Conservation (phyloP, 768 basidiomycete genomes). For the Cubamyces lactineus region DNA sequence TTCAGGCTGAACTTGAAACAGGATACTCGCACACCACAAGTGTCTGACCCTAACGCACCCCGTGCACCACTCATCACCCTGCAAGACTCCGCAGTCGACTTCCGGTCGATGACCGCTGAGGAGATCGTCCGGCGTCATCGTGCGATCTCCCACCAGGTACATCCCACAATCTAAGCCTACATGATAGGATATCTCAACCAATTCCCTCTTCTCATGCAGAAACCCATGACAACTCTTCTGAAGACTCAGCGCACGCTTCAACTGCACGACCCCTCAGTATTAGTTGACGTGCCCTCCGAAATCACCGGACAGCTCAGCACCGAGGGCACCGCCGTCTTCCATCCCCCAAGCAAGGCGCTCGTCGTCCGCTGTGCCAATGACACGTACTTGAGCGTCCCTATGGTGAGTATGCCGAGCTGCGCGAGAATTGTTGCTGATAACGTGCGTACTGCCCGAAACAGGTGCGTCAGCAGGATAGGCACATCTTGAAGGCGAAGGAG, state of each 20-base stretch:
- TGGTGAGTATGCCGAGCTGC: slow-evolving; percentile 22
- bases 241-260: slow-evolving; percentile 35
- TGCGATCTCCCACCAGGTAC: slow-evolving; percentile 73
- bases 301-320: slow-evolving; percentile 20
- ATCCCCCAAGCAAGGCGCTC: slow-evolving; percentile 43
- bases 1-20: not conserved
- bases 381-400: slow-evolving; percentile 54
- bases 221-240: slow-evolving; percentile 34
- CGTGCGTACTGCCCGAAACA: not conserved
- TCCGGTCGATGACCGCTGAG: slow-evolving; percentile 56
- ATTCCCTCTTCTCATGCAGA: slow-evolving; percentile 17
- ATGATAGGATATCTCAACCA: too few species aligned
- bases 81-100: slow-evolving; percentile 57
- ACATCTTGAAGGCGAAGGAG: slow-evolving; percentile 56
- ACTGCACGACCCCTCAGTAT: slow-evolving; percentile 29
- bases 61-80: slow-evolving; percentile 64
- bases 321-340: slow-evolving; percentile 50
- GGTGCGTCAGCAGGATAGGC: slow-evolving; percentile 66
- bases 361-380: slow-evolving; percentile 58
- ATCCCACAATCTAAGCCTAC: not conserved
- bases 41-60: slow-evolving; percentile 37
- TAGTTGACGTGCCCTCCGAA: slow-evolving; percentile 1
- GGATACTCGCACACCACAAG: slow-evolving; percentile 57
- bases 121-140: slow-evolving; percentile 57
- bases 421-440: too few species aligned